phyloP scores from a whole-genome alignment of 1,284 basidiomycete species.

The Sporisorium iseilematis-ciliati region DNA sequence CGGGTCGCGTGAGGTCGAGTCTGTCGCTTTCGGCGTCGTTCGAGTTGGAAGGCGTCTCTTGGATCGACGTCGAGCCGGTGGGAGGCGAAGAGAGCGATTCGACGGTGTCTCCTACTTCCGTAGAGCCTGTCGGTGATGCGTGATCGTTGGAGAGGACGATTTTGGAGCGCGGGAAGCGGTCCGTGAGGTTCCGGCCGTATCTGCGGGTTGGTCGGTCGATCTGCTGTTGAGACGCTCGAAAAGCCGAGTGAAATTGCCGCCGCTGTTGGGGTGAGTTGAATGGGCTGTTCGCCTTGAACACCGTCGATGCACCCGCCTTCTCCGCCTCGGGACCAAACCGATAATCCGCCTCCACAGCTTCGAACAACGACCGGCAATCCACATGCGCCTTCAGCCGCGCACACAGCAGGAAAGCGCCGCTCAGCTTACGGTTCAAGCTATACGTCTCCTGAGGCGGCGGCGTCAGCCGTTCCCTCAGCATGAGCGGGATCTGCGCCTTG shows the following conservation, averaged over 20 bases:
- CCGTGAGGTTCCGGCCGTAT: conserved; percentile 40
- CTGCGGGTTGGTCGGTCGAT: conserved; percentile 2
- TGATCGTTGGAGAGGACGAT: conserved; percentile 18
- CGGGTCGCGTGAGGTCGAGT: conserved; percentile 60
- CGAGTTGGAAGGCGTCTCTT: conserved; percentile 85
- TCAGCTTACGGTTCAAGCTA: conserved; percentile 92
- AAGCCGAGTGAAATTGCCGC: conserved; percentile 29
- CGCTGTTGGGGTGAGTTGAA: conserved; percentile 36
- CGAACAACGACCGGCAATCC: conserved; percentile 76
- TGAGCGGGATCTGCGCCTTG: conserved; percentile 85
- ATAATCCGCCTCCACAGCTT: conserved; percentile 33
- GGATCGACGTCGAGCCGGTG: conserved; percentile 73
- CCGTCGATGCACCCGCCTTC: background rate
- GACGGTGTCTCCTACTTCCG: conserved; percentile 23
- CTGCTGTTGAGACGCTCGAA: conserved; percentile 12
- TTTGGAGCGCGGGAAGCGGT: conserved; percentile 44
- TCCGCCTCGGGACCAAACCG: conserved; percentile 24
- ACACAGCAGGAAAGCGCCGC: conserved; percentile 91
- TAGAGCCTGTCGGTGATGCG: conserved; percentile 6
- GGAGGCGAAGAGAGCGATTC: conserved; percentile 35
- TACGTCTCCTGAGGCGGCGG: conserved; percentile 96
- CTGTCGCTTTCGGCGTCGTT: conserved; percentile 78
- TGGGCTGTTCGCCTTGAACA: background rate
- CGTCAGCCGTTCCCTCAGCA: conserved; percentile 88
- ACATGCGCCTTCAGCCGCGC: conserved; percentile 83